phyloP scores from a whole-genome alignment of 164 flowering plant genomes.

The Aristolochia contorta region DNA sequence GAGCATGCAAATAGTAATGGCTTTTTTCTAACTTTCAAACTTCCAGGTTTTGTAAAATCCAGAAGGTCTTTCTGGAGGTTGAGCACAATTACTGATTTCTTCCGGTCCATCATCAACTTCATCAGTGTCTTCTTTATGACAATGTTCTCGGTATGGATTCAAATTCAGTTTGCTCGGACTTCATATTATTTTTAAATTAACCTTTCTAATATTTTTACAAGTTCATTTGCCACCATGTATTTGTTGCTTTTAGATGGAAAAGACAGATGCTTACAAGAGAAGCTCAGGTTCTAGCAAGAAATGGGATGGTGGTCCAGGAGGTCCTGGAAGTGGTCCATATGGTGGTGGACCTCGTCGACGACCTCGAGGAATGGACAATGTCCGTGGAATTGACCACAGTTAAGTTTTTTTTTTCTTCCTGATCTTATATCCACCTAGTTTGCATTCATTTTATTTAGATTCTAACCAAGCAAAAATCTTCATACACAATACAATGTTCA shows the following conservation, averaged over 20 bases:
- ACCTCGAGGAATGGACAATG: constrained; percentile 82
- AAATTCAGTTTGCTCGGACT: neutral
- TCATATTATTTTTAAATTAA: neutral
- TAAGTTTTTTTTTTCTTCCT: constrained; percentile 27
- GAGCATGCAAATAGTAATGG: no score
- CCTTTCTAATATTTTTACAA: neutral
- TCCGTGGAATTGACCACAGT: constrained; percentile 89
- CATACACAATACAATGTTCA: constrained; percentile 15
- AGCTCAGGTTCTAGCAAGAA: constrained; percentile 66
- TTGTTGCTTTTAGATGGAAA: constrained; percentile 60
- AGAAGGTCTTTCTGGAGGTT: constrained; percentile 85
- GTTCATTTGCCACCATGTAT: neutral
- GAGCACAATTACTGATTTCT: constrained; percentile 71
- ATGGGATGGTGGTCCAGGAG: constrained; percentile 88
- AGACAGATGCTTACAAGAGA: constrained; percentile 81
- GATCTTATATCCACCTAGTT: no score
- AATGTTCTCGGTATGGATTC: constrained; percentile 73
- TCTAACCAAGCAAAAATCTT: no score
- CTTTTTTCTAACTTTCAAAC: no score
- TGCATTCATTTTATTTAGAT: no score
- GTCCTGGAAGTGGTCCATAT: constrained; percentile 80
- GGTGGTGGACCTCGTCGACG: constrained; percentile 87
- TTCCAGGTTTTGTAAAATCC: constrained; percentile 81
- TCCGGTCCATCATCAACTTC: constrained; percentile 69
- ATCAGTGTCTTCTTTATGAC: constrained; percentile 67